phyloP scores from a whole-genome alignment of 2,329 filamentous ascomycete species.

The Aspergillus sp. region DNA sequence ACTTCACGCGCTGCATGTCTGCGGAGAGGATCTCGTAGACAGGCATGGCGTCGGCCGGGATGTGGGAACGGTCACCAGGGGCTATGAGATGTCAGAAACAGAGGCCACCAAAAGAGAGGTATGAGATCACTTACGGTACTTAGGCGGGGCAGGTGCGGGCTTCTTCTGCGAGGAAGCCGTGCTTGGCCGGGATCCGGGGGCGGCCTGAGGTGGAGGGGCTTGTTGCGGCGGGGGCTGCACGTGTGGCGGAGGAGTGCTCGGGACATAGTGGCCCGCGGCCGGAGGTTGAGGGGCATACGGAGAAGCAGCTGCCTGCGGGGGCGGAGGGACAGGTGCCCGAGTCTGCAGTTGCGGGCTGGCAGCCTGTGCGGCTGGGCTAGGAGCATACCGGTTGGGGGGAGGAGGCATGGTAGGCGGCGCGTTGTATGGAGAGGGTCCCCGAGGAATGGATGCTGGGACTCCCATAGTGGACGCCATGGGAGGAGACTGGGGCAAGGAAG shows the following conservation, averaged over 20 bases:
- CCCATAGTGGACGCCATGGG: slow-evolving; percentile 41
- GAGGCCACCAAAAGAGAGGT: neutral
- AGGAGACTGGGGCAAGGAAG: slow-evolving; percentile 45
- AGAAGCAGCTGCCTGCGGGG: slow-evolving; percentile 41
- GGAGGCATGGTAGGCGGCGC: slow-evolving; percentile 70
- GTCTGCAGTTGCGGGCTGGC: slow-evolving; percentile 48
- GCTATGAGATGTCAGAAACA: slow-evolving; percentile 36
- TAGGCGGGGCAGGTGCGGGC: slow-evolving; percentile 56
- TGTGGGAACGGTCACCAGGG: slow-evolving; percentile 85
- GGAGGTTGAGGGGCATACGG: slow-evolving; percentile 63
- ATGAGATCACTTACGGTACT: slow-evolving; percentile 62
- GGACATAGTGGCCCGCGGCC: slow-evolving; percentile 47
- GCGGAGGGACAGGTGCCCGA: slow-evolving; percentile 54
- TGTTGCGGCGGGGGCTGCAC: slow-evolving; percentile 32
- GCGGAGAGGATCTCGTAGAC: slow-evolving; percentile 78
- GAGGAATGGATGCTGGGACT: slow-evolving; percentile 57
- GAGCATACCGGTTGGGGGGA: slow-evolving; percentile 75
- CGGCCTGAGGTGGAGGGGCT: slow-evolving; percentile 40
- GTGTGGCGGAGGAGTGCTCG: slow-evolving; percentile 50
- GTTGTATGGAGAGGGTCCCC: slow-evolving; percentile 84
- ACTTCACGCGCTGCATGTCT: slow-evolving; percentile 87
- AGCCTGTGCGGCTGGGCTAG: slow-evolving; percentile 61
- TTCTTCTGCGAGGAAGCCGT: slow-evolving; percentile 54
- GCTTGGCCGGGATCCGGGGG: slow-evolving; percentile 45
- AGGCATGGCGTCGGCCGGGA: slow-evolving; percentile 72